Evolutionary conservation across 805 yeast species (phyloP).

Genomic region (Saccharomycopsis malanga): DNA sequence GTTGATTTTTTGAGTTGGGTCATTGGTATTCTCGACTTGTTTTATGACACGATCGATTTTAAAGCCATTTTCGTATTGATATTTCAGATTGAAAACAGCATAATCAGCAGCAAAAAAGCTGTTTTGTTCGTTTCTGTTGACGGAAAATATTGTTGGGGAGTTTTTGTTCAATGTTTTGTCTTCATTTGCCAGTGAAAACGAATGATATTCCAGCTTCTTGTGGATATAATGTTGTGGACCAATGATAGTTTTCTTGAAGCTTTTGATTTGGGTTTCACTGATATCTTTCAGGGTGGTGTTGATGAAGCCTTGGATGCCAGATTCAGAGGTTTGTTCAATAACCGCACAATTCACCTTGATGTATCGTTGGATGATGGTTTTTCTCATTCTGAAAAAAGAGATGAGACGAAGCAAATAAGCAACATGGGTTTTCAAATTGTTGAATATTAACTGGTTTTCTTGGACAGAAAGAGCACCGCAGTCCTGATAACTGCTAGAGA

Average conservation of each 20-base stretch:
- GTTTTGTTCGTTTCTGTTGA: not conserved
- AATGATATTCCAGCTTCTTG: too few species aligned
- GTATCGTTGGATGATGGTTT: conserved; percentile 6
- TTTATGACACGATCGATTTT: not conserved
- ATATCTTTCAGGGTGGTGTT: not conserved
- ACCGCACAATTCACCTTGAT: conserved; percentile 3
- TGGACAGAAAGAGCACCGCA: not conserved
- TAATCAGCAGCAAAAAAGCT: not conserved
- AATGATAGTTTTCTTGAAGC: conserved; percentile 13
- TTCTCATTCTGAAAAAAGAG: conserved; percentile 11
- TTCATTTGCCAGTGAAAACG: too few species aligned
- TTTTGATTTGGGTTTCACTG: conserved; percentile 7
- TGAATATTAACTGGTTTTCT: not conserved
- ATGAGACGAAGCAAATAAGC: conserved; percentile 9
- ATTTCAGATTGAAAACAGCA: not conserved
- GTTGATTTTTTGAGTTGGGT: not conserved
- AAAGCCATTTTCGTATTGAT: not conserved
- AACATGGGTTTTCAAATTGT: not conserved
- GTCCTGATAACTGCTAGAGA: not conserved
- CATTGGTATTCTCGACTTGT: not conserved
- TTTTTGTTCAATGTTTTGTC: too few species aligned
- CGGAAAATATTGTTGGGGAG: too few species aligned
- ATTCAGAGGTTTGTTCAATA: not conserved
- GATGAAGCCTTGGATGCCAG: not conserved
- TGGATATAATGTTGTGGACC: conserved; percentile 14